These are phyloP conservation scores for Kwoniella sp. DNA, from an alignment of 768 basidiomycete species.

Conservation along the genomic window DNA sequence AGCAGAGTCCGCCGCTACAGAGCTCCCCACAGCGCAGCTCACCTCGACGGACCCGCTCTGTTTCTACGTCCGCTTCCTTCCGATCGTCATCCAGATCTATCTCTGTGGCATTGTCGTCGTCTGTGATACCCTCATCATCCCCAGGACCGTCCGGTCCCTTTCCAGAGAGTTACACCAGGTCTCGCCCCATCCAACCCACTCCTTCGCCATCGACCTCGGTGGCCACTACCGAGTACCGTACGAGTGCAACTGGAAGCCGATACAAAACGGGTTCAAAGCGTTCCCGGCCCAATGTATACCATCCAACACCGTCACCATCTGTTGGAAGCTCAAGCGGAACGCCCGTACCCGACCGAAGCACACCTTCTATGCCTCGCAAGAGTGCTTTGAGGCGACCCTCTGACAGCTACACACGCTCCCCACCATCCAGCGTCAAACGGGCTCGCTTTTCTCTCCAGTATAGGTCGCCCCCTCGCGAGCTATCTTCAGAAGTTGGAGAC, in stretches of 20 bases:
- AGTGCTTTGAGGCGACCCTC: conserved; percentile 16
- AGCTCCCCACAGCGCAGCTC: no score
- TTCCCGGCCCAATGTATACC: no score
- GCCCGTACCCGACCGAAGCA: conserved; percentile 7
- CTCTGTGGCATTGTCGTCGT: conserved; percentile 19
- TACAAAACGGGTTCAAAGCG: no score
- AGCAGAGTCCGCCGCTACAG: no score
- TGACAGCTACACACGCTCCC: neutral
- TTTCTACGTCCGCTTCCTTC: no score
- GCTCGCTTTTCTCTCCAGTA: conserved; percentile 29
- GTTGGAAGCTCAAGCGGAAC: conserved; percentile 7
- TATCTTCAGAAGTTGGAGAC: conserved; percentile 9
- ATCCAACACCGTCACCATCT: conserved; percentile 20
- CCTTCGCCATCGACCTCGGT: conserved; percentile 15
- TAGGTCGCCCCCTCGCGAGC: conserved; percentile 15
- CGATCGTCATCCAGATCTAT: neutral
- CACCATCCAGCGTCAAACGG: conserved; percentile 13
- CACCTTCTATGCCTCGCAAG: conserved; percentile 13
- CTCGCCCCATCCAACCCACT: conserved; percentile 10
- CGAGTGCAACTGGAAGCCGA: no score
- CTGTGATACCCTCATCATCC: conserved; percentile 2
- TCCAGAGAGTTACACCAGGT: no score
- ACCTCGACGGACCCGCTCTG: no score
- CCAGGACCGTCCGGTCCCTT: no score
- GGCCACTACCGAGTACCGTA: neutral